Evolutionary conservation across 257 asterid genomes (phyloP), one percentile per base, ranked within the genome.

Genomic region (Echium plantagineum): DNA sequence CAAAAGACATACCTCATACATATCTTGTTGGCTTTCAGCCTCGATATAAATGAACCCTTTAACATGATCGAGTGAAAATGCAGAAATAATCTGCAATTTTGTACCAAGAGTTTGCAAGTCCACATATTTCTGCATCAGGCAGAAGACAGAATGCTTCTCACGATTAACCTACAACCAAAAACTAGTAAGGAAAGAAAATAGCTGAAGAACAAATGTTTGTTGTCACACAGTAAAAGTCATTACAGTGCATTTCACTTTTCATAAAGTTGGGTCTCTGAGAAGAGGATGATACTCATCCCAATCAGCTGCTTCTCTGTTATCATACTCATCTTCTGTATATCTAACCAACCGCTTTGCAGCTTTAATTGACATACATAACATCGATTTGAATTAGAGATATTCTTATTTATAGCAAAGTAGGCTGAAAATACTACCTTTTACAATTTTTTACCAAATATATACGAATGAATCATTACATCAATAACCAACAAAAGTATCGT

Each of bases 241-340:
- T 81, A 93, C 99, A 96, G 71, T 78, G 86, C 99, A 93, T 84
- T 89, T 93, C 59, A 93, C 99, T 75, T 83, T 93, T 97, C 99
- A 93, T 60, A 86, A 71, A 21, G 54, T 60, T 20, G 90, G 81
- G 63, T 86, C 96, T 70, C 70, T 78, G 62, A 75, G 63, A 77
- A 86, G 70, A 32, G 81, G 81, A 49, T 66, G 67, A 63, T 20
- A 58, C n/a, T 71, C 59, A 51, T 68, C 74, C 62, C 66, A 62
- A 30, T 81, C 81, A 65, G 77, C 54, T 49, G 77, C 54, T 49
- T 60, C 74, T 72, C 80, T 80, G 62, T 62, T 66, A 67, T 89
- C 98, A 64, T 72, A 59, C 55, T 66, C 67, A 76, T 86, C 98
- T 70, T 83, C 96, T 47, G 84, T 80, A 59, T 72, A 78, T 19